These are phyloP conservation scores for Reutealis trisperma DNA, from an alignment of 345 rosid species.

Conservation along the genomic window DNA sequence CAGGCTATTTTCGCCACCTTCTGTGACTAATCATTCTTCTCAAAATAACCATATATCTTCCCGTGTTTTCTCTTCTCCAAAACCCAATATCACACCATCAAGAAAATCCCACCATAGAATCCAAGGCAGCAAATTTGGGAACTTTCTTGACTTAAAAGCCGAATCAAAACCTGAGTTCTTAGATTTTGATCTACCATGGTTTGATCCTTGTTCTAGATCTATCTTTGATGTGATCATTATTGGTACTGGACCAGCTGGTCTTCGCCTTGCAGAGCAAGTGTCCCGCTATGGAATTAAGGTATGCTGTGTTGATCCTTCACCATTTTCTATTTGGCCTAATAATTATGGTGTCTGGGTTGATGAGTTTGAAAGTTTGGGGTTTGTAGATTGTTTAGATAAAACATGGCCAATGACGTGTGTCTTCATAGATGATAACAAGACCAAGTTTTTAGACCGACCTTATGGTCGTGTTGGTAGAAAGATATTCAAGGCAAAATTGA, in stretches of 20 bases:
- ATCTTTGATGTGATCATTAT: slow-evolving; percentile 56
- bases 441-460: slow-evolving; percentile 57
- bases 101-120: slow-evolving; percentile 17
- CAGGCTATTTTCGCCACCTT: slow-evolving; percentile 27
- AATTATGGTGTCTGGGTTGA: slow-evolving; percentile 81
- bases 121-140: slow-evolving; percentile 40
- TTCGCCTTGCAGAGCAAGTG: slow-evolving; percentile 64
- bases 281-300: slow-evolving; percentile 53
- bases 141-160: slow-evolving; percentile 53
- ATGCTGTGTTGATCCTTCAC: slow-evolving; percentile 70
- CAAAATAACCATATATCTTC: slow-evolving; percentile 7
- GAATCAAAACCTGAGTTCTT: slow-evolving; percentile 37
- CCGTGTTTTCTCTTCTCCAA: slow-evolving; percentile 19
- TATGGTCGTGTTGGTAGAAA: slow-evolving; percentile 58
- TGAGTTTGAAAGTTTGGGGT: slow-evolving; percentile 59
- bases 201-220: slow-evolving; percentile 32
- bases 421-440: slow-evolving; percentile 40
- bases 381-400: slow-evolving; percentile 54
- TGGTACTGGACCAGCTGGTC: slow-evolving; percentile 73
- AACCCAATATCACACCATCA: not conserved
- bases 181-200: slow-evolving; percentile 45
- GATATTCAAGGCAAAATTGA: slow-evolving; percentile 41
- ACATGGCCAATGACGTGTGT: slow-evolving; percentile 62
- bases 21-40: slow-evolving; percentile 6
- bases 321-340: slow-evolving; percentile 60